Evolutionary conservation across 495 filamentous ascomycete species (phyloP).

Genomic region (Neurospora sp.): DNA sequence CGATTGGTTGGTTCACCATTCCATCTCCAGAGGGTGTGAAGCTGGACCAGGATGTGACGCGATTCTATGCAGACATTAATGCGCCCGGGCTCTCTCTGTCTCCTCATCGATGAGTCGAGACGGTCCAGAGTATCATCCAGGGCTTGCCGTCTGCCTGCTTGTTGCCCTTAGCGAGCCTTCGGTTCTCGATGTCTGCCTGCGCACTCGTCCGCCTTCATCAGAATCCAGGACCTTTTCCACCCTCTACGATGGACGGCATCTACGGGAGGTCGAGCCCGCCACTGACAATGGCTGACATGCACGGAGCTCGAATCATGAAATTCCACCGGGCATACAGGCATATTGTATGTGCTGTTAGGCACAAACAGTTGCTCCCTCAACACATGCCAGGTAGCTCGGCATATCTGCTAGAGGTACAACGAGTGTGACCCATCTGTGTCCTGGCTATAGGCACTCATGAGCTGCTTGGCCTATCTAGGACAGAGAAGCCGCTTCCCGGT

Average conservation of each 20-base stretch:
- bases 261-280: not conserved
- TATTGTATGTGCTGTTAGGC: not conserved
- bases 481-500: not conserved
- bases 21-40: constrained; percentile 15
- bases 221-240: not conserved
- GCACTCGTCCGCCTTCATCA: not conserved
- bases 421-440: not conserved
- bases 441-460: not conserved
- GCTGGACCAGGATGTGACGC: constrained; percentile 11
- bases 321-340: not conserved
- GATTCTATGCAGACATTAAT: not conserved
- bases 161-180: not conserved
- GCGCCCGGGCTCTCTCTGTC: not conserved
- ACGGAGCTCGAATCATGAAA: not conserved
- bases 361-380: not conserved
- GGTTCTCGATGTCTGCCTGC: not conserved
- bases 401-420: not conserved
- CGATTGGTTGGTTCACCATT: constrained; percentile 18
- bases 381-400: not conserved
- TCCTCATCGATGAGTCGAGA: not conserved
- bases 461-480: not conserved
- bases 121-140: not conserved
- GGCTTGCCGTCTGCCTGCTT: not conserved
- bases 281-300: not conserved
- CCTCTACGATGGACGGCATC: not conserved